A percentile compares a stretch with the other conserved stretches of the same genome.
These are phyloP conservation scores for Tetradesmus obliquus DNA, from an alignment of 139 green algal genomes.

Conservation along the genomic window DNA sequence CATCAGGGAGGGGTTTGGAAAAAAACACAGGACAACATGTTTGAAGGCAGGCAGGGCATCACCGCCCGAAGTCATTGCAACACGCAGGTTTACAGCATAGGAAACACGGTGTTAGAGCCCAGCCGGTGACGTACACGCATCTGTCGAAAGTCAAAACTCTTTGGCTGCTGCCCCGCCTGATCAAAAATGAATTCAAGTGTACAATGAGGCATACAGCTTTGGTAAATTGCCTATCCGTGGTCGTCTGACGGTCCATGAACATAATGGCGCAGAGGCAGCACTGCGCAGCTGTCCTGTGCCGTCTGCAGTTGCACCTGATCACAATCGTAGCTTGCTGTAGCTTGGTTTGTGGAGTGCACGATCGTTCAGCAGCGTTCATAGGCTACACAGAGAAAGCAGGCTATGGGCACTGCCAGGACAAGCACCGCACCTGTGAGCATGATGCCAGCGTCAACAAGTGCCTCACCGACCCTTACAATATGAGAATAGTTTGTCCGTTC, in stretches of 20 bases:
- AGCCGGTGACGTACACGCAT: too few relatives aligned
- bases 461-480: conserved; percentile 59
- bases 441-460: conserved; percentile 49
- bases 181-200: too few relatives aligned
- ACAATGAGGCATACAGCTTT: too few relatives aligned
- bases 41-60: too few relatives aligned
- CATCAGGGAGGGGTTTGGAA: too few relatives aligned
- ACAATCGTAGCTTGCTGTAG: not conserved
- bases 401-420: conserved; percentile 46
- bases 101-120: too few relatives aligned
- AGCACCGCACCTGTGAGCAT: conserved; percentile 38
- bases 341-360: not conserved
- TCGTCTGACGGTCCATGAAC: not conserved
- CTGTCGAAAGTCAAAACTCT: not conserved
- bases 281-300: not conserved
- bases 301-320: not conserved
- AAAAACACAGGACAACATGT: too few relatives aligned
- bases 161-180: not conserved
- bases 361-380: conserved; percentile 50
- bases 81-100: too few relatives aligned
- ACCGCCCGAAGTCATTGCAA: too few relatives aligned
- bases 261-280: not conserved
- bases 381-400: conserved; percentile 47
- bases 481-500: conserved; percentile 56
- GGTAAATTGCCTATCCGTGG: not conserved